Base-by-base conservation (phyloP, 371 early-diverging fungal species). In the Circinella minor region DNA sequence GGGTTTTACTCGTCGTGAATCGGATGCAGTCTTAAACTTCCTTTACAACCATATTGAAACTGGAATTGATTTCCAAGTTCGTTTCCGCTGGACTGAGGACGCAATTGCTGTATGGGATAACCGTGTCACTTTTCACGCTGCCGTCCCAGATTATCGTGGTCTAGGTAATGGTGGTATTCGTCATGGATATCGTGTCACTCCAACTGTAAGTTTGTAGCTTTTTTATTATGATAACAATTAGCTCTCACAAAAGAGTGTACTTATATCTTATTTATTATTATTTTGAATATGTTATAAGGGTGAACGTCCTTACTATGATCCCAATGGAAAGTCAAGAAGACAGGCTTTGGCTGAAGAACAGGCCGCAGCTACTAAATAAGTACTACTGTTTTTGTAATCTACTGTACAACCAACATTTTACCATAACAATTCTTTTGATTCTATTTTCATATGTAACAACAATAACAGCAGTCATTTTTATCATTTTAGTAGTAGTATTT, bases 51-150 rank as follows among this genome's bases (percentile, higher is more conserved):
- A 88, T 72, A 77, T 84, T 47, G 71, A 81, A 34, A 75, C 80
- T 63, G 83, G 87, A 10, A 74, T 81, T 63, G 89, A 92, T 46
- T 85, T 86, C 71, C 87, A 89, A 57, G 89, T 90, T 47, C 87
- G 92, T 6, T 90, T 88, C 84, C 77, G 71, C 38, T 89, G 89
- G 89, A 71, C 73, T 36, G 81, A 80, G 69, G 75, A 87, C 72
- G 74, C 80, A 36, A 85, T 90, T 6, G 90, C 90, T 20, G 83
- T 88, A 36, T 88, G 89, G 89, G 88, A 87, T 70, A 88, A 88
- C 77, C 82, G 88, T 10, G 71, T 74, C 17, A 77, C 84, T 4
- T 75, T 70, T 74, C 90, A 89, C 70, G 77, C 81, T 14, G 88
- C 87, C 36, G 76, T 85, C 61, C 79, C 78, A 34, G 86, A 87